phyloP scores from a whole-genome alignment of 345 rosid species.

The Aquilaria yunnanensis region DNA sequence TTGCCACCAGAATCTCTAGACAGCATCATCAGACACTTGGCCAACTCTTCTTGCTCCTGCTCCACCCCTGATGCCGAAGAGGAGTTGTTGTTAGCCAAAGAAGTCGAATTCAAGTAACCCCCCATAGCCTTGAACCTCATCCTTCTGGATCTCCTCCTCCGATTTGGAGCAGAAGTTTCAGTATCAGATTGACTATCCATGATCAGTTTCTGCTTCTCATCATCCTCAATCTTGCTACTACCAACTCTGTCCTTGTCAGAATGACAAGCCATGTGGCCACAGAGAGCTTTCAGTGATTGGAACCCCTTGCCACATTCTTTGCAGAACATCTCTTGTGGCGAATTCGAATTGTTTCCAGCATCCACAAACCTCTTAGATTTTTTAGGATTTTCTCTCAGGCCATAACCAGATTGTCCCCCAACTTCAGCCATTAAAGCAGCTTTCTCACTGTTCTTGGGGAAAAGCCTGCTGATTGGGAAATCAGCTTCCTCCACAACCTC shows the following conservation, averaged over 20 bases:
- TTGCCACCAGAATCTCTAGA: constrained; percentile 63
- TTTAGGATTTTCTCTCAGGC: constrained; percentile 65
- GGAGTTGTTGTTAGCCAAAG: constrained; percentile 31
- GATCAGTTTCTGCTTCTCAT: constrained; percentile 31
- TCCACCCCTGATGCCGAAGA: constrained; percentile 60
- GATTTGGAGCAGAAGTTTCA: constrained; percentile 56
- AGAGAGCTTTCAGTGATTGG: constrained; percentile 74
- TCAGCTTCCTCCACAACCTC: constrained; percentile 33
- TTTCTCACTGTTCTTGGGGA: constrained; percentile 18
- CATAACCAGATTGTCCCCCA: constrained; percentile 51
- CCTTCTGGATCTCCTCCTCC: constrained; percentile 58
- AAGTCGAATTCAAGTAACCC: constrained; percentile 27
- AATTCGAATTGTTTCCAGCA: constrained; percentile 23
- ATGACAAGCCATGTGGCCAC: constrained; percentile 93
- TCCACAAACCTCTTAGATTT: constrained; percentile 51
- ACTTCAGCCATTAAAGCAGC: constrained; percentile 23
- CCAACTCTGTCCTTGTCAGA: constrained; percentile 48
- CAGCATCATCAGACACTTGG: constrained; percentile 77
- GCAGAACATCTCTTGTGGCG: constrained; percentile 38
- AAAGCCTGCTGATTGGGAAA: constrained; percentile 22
- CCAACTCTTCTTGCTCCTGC: constrained; percentile 76
- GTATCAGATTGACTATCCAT: constrained; percentile 66
- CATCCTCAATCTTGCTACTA: constrained; percentile 28
- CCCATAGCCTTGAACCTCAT: constrained; percentile 33
- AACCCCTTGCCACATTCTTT: constrained; percentile 90